Evolutionary conservation across 371 early-diverging fungal species (phyloP), one percentile per base, ranked within the genome.

Genomic region (Zychaea mexicana): DNA sequence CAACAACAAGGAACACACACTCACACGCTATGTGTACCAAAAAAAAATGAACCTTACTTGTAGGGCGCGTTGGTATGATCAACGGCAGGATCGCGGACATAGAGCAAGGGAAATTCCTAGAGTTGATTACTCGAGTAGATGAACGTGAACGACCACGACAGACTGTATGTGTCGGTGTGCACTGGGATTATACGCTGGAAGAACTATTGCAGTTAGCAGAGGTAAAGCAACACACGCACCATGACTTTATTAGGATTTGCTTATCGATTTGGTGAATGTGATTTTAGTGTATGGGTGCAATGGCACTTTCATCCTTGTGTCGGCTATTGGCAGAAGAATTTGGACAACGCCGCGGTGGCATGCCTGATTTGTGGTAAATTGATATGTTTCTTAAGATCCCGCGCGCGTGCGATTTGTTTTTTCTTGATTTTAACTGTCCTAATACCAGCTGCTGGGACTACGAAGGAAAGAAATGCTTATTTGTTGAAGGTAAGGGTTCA

Each of bases 351-450:
- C 77, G 81, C 38, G 84, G 88, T 32, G 92, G 92, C 2, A 84
- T 88, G 71, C 92, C 92, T 5, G 92, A 91, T 64, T 65, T 91
- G 39, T 90, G 90, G 85, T 83, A 80, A 42, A 12, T 13, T 42
- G 13, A 42, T 17, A 17, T 42, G 4, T 4, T 7, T 42, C 42
- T 15, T n/a, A 42, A 15, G 42, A 42, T 42, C 13, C n/a, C 7
- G 42, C 42, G 42, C 7, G 3, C 15, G 4, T 42, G 4, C 15
- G 13, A 8, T 13, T 39, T 39, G 17, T 42, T 36, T 36, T 36
- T 36, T 36, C 15, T 36, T 36, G 8, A 10, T 36, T 36, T 36
- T 36, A 10, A 15, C 10, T 2, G 46, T 28, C 5, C 61, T 31
- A 22, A 42, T 13, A 3, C n/a, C 15, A 85, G 85, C 52, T 81